Evolutionary conservation across 2,329 filamentous ascomycete genomes (phyloP).

Genomic region (Mollisia scopiformis): DNA sequence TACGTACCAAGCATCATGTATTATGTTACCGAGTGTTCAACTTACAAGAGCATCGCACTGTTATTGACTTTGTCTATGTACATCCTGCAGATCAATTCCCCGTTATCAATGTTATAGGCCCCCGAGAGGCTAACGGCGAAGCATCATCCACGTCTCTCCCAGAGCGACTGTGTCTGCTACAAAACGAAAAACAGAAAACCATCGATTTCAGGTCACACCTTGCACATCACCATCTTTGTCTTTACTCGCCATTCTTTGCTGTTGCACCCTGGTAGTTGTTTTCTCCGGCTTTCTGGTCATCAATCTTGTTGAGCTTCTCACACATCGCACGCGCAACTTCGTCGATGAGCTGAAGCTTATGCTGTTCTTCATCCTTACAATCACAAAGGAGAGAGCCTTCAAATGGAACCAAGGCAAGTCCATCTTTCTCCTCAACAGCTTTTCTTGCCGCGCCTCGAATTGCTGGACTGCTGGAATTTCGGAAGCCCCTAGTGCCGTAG

Average conservation of each 20-base stretch:
- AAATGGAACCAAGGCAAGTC: background rate
- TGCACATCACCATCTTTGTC: too few species aligned
- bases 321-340: background rate
- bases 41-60: background rate
- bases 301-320: background rate
- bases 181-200: too few species aligned
- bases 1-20: background rate
- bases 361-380: background rate
- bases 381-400: background rate
- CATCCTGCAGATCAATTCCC: background rate
- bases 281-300: background rate
- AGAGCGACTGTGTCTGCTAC: too few species aligned
- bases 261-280: too few species aligned
- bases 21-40: background rate
- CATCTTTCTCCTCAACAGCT: background rate
- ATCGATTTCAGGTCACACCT: too few species aligned
- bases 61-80: background rate
- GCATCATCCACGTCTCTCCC: too few species aligned
- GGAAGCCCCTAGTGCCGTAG: background rate
- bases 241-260: too few species aligned
- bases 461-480: background rate
- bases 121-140: too few species aligned
- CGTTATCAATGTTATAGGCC: background rate
- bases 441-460: background rate
- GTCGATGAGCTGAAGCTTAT: background rate